Evolutionary conservation across 2,329 filamentous ascomycete genomes (phyloP).

Genomic region (Epichloe uncinata): DNA sequence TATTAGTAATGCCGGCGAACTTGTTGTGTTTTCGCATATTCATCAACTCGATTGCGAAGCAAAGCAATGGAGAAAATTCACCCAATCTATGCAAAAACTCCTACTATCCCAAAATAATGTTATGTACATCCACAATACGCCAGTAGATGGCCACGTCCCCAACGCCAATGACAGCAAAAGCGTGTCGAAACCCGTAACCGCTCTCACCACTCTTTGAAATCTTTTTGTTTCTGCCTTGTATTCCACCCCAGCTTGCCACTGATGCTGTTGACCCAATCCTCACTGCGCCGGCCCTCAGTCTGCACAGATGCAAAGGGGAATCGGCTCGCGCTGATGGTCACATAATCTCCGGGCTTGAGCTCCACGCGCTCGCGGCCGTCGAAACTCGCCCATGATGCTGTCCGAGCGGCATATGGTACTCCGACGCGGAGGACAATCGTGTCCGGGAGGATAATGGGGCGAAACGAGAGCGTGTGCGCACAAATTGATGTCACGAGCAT

Average conservation of each 20-base stretch:
- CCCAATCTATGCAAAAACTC: not conserved
- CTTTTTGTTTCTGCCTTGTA: conserved; percentile 63
- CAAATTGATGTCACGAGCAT: conserved; percentile 92
- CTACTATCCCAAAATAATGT: not conserved
- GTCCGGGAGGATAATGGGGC: conserved; percentile 92
- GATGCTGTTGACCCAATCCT: conserved; percentile 76
- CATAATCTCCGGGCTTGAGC: conserved; percentile 65
- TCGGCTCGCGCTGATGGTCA: conserved; percentile 67
- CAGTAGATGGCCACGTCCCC: no score
- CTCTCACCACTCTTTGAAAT: conserved; percentile 31
- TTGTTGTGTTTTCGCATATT: no score
- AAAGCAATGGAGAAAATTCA: not conserved
- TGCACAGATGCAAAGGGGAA: conserved; percentile 72
- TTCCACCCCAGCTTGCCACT: conserved; percentile 72
- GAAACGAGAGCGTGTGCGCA: conserved; percentile 86
- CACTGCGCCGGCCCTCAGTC: conserved; percentile 51
- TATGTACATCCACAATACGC: no score
- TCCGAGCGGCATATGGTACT: conserved; percentile 86
- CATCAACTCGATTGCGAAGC: no score
- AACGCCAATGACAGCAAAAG: no score
- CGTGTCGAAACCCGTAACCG: not conserved
- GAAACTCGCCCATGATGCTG: conserved; percentile 93
- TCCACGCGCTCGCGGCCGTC: conserved; percentile 85
- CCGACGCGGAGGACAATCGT: conserved; percentile 87
- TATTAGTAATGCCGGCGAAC: no score